phyloP scores from a whole-genome alignment of 2,329 filamentous ascomycete genomes.

The Penicillium sclerotiorum region DNA sequence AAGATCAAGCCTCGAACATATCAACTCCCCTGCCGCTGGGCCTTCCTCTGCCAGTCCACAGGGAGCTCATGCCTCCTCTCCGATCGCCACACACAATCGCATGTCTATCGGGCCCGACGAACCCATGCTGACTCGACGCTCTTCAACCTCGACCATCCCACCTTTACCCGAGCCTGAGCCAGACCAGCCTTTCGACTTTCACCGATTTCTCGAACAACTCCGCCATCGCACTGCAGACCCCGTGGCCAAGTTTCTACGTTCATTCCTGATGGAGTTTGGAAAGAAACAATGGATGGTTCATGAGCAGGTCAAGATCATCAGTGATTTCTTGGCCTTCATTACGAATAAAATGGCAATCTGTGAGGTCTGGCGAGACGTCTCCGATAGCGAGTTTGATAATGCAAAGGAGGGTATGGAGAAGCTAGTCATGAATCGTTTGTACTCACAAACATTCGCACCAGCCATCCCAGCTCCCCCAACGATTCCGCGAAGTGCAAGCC shows the following conservation, averaged over 20 bases:
- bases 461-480: constrained; percentile 81
- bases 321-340: constrained; percentile 94
- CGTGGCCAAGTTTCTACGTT: constrained; percentile 91
- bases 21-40: constrained; percentile 47
- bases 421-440: constrained; percentile 96
- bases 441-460: constrained; percentile 93
- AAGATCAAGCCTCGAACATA: constrained; percentile 81
- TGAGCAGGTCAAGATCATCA: constrained; percentile 98
- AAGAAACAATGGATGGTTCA: constrained; percentile 99
- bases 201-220: constrained; percentile 92
- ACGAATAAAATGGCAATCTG: constrained; percentile 97
- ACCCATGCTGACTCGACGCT: constrained; percentile 31
- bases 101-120: constrained; percentile 29
- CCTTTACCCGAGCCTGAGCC: constrained; percentile 80
- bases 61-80: constrained; percentile 25
- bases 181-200: constrained; percentile 90
- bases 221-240: constrained; percentile 97
- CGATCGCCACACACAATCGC: constrained; percentile 29
- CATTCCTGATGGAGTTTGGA: constrained; percentile 89
- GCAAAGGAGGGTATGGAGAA: constrained; percentile 99
- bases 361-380: constrained; percentile 94
- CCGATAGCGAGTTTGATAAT: constrained; percentile 97
- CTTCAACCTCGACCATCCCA: constrained; percentile 48
- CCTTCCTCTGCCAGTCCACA: constrained; percentile 20
- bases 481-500: constrained; percentile 59